Conservation (phyloP, 2,329 filamentous ascomycete genomes). For the Penicillium sp. region DNA sequence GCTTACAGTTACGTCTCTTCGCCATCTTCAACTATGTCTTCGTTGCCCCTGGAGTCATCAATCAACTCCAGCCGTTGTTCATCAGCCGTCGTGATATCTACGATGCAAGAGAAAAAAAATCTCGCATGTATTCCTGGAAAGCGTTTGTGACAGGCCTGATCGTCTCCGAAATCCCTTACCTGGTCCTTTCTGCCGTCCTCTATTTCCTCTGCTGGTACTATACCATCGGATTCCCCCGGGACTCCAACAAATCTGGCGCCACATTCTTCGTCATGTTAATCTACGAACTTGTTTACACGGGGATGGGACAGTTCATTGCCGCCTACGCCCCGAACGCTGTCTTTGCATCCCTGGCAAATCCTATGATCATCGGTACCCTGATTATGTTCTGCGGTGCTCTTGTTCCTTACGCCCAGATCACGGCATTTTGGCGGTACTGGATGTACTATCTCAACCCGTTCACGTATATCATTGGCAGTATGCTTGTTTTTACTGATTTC, state of each 20-base stretch:
- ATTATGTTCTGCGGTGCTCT: slow-evolving; percentile 70
- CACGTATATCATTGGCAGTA: slow-evolving; percentile 59
- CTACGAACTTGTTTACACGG: slow-evolving; percentile 69
- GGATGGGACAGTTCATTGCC: slow-evolving; percentile 76
- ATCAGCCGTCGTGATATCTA: slow-evolving; percentile 11
- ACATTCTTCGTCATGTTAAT: slow-evolving; percentile 71
- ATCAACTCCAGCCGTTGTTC: slow-evolving; percentile 11
- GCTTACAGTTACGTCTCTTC: slow-evolving; percentile 8
- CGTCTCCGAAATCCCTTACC: slow-evolving; percentile 10
- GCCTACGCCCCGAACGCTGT: slow-evolving; percentile 67
- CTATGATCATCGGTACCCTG: slow-evolving; percentile 72
- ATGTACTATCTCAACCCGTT: slow-evolving; percentile 61
- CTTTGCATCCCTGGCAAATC: slow-evolving; percentile 72
- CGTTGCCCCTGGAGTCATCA: slow-evolving; percentile 10
- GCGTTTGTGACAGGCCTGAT: slow-evolving; percentile 8
- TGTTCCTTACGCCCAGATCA: slow-evolving; percentile 61
- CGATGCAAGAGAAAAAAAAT: slow-evolving; percentile 10
- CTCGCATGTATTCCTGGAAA: slow-evolving; percentile 11
- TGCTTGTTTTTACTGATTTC: slow-evolving; percentile 56
- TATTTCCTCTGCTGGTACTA: slow-evolving; percentile 35
- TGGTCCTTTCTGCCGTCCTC: slow-evolving; percentile 8
- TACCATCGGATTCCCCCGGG: slow-evolving; percentile 64
- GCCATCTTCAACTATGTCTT: slow-evolving; percentile 11
- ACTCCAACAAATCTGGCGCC: slow-evolving; percentile 44
- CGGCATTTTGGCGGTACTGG: slow-evolving; percentile 69